Evolutionary conservation across 2,329 filamentous ascomycete genomes (phyloP).

Genomic region (Aspergillus viridinutans): DNA sequence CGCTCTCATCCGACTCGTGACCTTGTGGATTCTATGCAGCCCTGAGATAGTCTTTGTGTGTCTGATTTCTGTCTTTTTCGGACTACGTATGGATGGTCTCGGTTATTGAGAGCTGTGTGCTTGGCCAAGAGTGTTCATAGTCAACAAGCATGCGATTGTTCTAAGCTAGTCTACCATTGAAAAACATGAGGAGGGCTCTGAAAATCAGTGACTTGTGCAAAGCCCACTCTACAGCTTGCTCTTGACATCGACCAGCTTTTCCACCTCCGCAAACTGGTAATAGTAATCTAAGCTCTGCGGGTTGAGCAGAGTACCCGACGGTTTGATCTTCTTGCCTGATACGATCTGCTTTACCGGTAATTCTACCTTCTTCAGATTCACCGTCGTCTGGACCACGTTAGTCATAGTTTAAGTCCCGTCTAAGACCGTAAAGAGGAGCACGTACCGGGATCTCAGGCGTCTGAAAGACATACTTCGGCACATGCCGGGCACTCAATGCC

Average conservation of each 20-base stretch:
- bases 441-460: conserved; percentile 75
- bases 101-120: too few relatives aligned
- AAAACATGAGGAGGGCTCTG: neutral
- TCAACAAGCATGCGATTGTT: neutral
- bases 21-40: too few relatives aligned
- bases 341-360: conserved; percentile 81
- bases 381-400: conserved; percentile 56
- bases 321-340: conserved; percentile 67
- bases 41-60: too few relatives aligned
- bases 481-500: conserved; percentile 68
- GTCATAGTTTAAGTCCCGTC: neutral
- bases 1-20: neutral
- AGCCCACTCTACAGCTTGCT: conserved; percentile 16
- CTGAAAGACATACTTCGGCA: conserved; percentile 74
- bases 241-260: conserved; percentile 48
- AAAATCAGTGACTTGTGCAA: neutral
- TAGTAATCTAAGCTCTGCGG: conserved; percentile 72
- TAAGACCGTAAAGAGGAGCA: conserved; percentile 11
- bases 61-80: too few relatives aligned
- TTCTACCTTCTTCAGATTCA: conserved; percentile 83
- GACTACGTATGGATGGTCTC: too few relatives aligned
- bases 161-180: neutral
- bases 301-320: conserved; percentile 72
- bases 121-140: too few relatives aligned
- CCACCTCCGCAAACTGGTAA: conserved; percentile 71